These are phyloP conservation scores for Fraxinus platypoda DNA, from an alignment of 305 asterid genomes.

Conservation along the genomic window DNA sequence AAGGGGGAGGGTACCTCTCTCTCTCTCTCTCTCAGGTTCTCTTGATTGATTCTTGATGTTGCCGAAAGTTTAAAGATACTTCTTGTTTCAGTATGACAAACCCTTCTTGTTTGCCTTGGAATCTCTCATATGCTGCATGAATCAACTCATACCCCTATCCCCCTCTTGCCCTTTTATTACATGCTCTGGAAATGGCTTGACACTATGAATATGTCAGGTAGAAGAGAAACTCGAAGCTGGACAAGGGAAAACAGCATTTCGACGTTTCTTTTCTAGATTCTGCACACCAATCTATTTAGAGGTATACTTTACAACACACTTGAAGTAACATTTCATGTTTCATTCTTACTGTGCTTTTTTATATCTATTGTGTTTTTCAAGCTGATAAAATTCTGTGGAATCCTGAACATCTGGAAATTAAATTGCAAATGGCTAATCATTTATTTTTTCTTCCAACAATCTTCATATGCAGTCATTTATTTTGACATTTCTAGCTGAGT, in stretches of 20 bases:
- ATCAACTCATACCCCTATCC: background rate
- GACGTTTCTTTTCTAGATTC: slow-evolving; percentile 71
- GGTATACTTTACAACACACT: slow-evolving; percentile 34
- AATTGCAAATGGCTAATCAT: background rate
- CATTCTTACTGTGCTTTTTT: background rate
- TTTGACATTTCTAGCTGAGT: slow-evolving; percentile 61
- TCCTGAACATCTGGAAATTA: slow-evolving; percentile 17
- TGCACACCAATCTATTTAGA: slow-evolving; percentile 69
- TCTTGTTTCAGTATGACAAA: background rate
- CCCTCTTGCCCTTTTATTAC: background rate
- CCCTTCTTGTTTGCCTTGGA: background rate
- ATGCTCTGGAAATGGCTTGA: background rate
- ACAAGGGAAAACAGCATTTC: slow-evolving; percentile 63
- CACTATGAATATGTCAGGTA: slow-evolving; percentile 36
- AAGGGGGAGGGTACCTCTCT: background rate
- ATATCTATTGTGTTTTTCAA: background rate
- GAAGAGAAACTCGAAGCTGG: slow-evolving; percentile 84
- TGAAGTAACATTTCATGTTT: background rate
- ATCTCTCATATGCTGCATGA: background rate
- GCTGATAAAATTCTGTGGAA: background rate
- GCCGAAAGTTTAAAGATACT: background rate
- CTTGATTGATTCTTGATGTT: background rate
- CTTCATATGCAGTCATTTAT: slow-evolving; percentile 57
- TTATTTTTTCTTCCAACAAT: slow-evolving; percentile 6
- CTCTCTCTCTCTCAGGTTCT: background rate